These are phyloP conservation scores for Debaryomycetaceae sp. DNA, from an alignment of 1,139 yeast genomes.

Conservation along the genomic window DNA sequence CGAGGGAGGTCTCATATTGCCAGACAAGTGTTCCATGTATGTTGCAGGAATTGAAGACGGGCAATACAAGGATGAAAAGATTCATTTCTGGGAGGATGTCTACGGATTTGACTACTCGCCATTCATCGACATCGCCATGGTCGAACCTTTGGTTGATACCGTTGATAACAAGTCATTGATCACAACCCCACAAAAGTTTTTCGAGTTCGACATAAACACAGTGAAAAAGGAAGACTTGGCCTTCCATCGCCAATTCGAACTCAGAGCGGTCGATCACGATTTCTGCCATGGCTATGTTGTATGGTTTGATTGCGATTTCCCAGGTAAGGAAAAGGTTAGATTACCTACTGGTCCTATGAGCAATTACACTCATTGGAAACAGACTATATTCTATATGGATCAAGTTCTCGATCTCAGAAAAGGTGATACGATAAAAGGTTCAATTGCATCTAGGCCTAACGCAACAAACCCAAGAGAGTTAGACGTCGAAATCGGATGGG, in stretches of 20 bases:
- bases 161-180: constrained; percentile 79
- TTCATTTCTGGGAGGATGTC: constrained; percentile 94
- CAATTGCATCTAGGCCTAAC: constrained; percentile 75
- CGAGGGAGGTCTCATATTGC: constrained; percentile 87
- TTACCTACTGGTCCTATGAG: constrained; percentile 83
- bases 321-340: constrained; percentile 56
- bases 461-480: constrained; percentile 76
- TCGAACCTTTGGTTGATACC: constrained; percentile 92
- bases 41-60: constrained; percentile 95
- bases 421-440: constrained; percentile 75
- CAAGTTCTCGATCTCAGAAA: constrained; percentile 75
- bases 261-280: constrained; percentile 76
- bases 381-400: constrained; percentile 87
- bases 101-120: constrained; percentile 93
- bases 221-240: constrained; percentile 80
- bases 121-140: constrained; percentile 69
- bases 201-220: constrained; percentile 86
- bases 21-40: constrained; percentile 89
- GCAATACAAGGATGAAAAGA: constrained; percentile 87
- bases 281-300: constrained; percentile 84
- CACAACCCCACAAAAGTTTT: constrained; percentile 66
- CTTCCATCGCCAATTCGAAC: constrained; percentile 62
- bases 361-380: constrained; percentile 93
- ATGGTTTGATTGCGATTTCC: constrained; percentile 93
- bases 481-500: constrained; percentile 64